phyloP scores from a whole-genome alignment of 176 grass and related monocot genomes.

The Saccharum officinarum region DNA sequence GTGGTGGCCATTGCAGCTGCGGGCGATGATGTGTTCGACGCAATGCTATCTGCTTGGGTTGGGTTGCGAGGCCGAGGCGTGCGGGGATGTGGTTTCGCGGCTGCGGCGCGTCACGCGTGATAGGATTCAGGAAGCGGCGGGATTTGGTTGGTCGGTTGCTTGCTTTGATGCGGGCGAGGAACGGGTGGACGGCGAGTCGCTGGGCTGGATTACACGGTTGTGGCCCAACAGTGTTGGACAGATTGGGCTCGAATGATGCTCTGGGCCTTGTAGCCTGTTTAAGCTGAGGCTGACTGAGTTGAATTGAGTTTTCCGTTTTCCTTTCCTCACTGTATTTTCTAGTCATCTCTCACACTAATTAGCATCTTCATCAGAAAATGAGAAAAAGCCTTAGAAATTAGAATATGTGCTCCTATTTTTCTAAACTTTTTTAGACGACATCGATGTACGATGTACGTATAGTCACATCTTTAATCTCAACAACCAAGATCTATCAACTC shows the following conservation, averaged over 20 bases:
- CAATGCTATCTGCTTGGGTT: slow-evolving; percentile 29
- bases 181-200: slow-evolving; percentile 16
- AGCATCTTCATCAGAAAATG: too few species aligned
- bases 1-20: slow-evolving; percentile 32
- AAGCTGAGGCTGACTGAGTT: neutral
- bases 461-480: too few species aligned
- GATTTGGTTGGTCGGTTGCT: slow-evolving; percentile 7
- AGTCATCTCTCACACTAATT: too few species aligned
- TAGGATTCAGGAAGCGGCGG: neutral
- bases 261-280: neutral
- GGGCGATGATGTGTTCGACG: slow-evolving; percentile 21
- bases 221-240: neutral
- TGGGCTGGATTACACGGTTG: slow-evolving; percentile 16
- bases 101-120: neutral
- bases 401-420: too few species aligned
- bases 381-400: too few species aligned
- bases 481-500: too few species aligned
- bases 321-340: too few species aligned
- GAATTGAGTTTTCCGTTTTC: too few species aligned
- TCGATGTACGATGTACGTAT: too few species aligned
- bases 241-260: neutral
- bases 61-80: neutral
- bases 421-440: too few species aligned
- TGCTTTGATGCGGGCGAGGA: neutral
- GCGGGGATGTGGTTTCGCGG: slow-evolving; percentile 14